These are phyloP conservation scores for Hypomontagnella monticulosa DNA, from an alignment of 495 filamentous ascomycete genomes.

Conservation along the genomic window DNA sequence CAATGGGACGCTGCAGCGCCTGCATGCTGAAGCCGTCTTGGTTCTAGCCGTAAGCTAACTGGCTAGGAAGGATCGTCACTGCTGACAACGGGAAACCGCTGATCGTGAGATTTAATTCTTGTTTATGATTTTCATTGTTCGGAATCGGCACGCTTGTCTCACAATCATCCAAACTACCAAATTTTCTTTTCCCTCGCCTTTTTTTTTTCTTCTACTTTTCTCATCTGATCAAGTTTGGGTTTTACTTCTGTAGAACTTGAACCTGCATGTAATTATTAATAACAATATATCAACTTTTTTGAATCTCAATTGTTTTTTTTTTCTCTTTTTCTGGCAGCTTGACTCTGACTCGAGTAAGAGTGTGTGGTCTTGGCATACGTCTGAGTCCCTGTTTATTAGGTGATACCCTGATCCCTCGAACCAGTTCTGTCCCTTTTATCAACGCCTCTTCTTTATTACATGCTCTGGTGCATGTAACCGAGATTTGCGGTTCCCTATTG, in stretches of 20 bases:
- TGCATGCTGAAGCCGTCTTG: slow-evolving; percentile 15
- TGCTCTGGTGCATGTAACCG: slow-evolving; percentile 32
- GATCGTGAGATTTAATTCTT: slow-evolving; percentile 37
- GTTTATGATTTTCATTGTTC: slow-evolving; percentile 29
- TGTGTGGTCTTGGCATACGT: slow-evolving; percentile 36
- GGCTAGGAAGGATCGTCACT: slow-evolving; percentile 26
- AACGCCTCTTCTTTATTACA: slow-evolving; percentile 17
- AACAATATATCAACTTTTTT: slow-evolving; percentile 14
- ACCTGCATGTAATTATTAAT: slow-evolving; percentile 35
- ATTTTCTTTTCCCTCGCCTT: slow-evolving; percentile 2
- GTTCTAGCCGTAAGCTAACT: slow-evolving; percentile 2
- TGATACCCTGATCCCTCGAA: slow-evolving; percentile 30
- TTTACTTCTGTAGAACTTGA: not conserved
- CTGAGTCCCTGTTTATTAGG: slow-evolving; percentile 32
- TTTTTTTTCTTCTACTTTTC: slow-evolving; percentile 11
- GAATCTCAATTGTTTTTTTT: slow-evolving; percentile 14
- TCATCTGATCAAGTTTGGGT: slow-evolving; percentile 10
- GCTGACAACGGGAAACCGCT: slow-evolving; percentile 39
- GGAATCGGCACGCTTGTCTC: slow-evolving; percentile 43
- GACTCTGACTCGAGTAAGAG: not conserved
- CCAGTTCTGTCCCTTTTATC: slow-evolving; percentile 12
- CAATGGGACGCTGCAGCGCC: slow-evolving; percentile 21
- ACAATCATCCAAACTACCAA: slow-evolving; percentile 22
- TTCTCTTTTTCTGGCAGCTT: not conserved
- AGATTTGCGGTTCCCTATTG: slow-evolving; percentile 27